These are phyloP conservation scores for Leccinum insigne DNA, from an alignment of 1,284 basidiomycete genomes.

Conservation along the genomic window DNA sequence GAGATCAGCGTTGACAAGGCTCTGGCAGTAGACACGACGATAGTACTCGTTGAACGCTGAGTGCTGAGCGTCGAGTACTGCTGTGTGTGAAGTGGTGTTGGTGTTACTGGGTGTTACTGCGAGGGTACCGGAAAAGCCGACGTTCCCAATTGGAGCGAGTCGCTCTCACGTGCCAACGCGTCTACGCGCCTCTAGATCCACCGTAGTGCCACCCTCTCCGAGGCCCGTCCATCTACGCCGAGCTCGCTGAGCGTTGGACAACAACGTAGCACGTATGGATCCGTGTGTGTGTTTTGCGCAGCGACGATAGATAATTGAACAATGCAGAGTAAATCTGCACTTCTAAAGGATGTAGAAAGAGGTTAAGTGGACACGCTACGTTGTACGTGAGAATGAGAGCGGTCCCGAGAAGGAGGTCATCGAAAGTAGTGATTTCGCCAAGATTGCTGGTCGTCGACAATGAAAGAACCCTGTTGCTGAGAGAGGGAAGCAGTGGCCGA, in stretches of 20 bases:
- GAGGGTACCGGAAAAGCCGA: background rate
- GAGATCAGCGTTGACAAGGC: background rate
- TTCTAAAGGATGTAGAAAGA: slow-evolving; percentile 81
- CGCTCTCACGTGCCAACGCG: slow-evolving; percentile 25
- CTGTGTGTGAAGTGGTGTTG: background rate
- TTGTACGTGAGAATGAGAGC: slow-evolving; percentile 67
- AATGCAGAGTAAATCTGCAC: slow-evolving; percentile 74
- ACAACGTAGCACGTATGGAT: slow-evolving; percentile 76
- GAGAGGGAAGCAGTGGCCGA: slow-evolving; percentile 72
- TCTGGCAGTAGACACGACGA: background rate
- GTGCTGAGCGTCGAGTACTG: background rate
- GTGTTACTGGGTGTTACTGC: background rate
- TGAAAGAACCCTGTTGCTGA: slow-evolving; percentile 41
- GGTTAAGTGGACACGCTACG: slow-evolving; percentile 85
- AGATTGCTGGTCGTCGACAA: slow-evolving; percentile 32
- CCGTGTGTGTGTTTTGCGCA: slow-evolving; percentile 80
- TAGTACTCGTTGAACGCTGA: no score
- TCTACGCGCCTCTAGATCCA: slow-evolving; percentile 60
- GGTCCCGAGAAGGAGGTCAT: slow-evolving; percentile 78
- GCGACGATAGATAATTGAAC: slow-evolving; percentile 81
- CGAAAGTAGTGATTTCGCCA: slow-evolving; percentile 56
- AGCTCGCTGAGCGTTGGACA: slow-evolving; percentile 82
- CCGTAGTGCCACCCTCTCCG: slow-evolving; percentile 80
- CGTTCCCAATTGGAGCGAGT: slow-evolving; percentile 8
- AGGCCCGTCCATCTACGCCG: slow-evolving; percentile 84